phyloP scores from a whole-genome alignment of 164 flowering plant genomes.

The Tetracentron sinense region DNA sequence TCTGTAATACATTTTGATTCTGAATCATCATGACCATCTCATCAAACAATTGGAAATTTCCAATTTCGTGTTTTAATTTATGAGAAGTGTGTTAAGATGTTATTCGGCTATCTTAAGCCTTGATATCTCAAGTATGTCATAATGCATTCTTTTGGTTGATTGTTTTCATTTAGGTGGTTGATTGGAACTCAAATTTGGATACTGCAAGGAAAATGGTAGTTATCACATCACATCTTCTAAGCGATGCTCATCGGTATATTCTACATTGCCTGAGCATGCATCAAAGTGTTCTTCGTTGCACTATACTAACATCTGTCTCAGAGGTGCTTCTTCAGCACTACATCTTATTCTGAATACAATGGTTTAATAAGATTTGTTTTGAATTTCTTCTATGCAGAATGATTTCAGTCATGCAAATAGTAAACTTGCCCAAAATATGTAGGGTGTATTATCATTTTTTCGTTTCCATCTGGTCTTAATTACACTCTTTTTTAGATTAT shows the following conservation, averaged over 20 bases:
- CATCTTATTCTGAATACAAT: neutral
- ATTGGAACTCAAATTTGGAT: constrained; percentile 46
- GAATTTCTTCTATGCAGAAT: neutral
- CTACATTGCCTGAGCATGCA: constrained; percentile 75
- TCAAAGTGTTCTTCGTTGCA: constrained; percentile 50
- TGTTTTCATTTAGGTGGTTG: constrained; percentile 49
- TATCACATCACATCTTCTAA: constrained; percentile 76
- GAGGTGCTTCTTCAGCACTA: constrained; percentile 58
- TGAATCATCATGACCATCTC: too few species aligned
- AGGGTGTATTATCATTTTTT: neutral
- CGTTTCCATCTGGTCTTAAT: neutral
- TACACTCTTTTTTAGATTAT: too few species aligned
- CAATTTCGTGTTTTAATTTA: neutral
- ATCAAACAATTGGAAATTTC: too few species aligned
- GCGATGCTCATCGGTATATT: constrained; percentile 91
- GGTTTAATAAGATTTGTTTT: constrained; percentile 4
- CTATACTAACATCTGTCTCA: constrained; percentile 76
- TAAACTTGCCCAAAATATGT: neutral
- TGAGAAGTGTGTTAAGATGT: neutral
- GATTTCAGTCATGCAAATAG: neutral
- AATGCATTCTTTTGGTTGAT: neutral
- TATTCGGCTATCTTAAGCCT: neutral
- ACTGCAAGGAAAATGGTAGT: constrained; percentile 61
- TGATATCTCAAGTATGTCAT: too few species aligned
- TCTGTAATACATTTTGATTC: too few species aligned